phyloP scores from a whole-genome alignment of 257 asterid genomes.

The Voacanga thouarsii region DNA sequence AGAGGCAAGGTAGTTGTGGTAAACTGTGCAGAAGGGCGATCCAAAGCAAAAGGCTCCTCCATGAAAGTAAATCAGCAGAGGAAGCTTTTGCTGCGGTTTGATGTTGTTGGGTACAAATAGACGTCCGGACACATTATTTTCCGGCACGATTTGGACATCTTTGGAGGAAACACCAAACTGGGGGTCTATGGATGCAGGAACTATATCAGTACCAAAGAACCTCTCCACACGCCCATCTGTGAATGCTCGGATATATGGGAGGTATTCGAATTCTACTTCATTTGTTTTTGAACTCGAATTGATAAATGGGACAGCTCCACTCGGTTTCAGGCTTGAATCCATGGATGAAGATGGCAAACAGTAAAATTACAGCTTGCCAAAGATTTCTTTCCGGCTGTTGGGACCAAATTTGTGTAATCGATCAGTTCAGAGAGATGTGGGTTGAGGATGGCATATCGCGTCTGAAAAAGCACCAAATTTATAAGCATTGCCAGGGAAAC shows the following conservation, averaged over 20 bases:
- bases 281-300: neutral
- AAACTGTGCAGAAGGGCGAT: conserved; percentile 30
- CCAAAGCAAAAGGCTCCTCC: conserved; percentile 38
- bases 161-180: conserved; percentile 29
- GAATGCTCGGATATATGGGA: conserved; percentile 27
- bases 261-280: conserved; percentile 22
- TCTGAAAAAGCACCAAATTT: neutral
- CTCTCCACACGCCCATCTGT: conserved; percentile 41
- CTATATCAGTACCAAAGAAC: conserved; percentile 15
- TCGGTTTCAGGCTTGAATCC: neutral
- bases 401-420: neutral
- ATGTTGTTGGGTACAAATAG: conserved; percentile 30
- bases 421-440: neutral
- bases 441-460: neutral
- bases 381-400: too few relatives aligned
- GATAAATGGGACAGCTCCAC: neutral
- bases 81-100: conserved; percentile 17
- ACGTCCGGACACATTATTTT: conserved; percentile 25
- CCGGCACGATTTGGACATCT: conserved; percentile 33
- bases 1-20: conserved; percentile 31
- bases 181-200: conserved; percentile 34
- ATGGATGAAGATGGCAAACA: neutral
- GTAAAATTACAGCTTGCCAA: neutral
- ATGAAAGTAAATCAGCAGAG: conserved; percentile 43
- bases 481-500: too few relatives aligned